These are phyloP conservation scores for Geotrichum europaeum DNA, from an alignment of 1,139 yeast genomes.

Conservation along the genomic window DNA sequence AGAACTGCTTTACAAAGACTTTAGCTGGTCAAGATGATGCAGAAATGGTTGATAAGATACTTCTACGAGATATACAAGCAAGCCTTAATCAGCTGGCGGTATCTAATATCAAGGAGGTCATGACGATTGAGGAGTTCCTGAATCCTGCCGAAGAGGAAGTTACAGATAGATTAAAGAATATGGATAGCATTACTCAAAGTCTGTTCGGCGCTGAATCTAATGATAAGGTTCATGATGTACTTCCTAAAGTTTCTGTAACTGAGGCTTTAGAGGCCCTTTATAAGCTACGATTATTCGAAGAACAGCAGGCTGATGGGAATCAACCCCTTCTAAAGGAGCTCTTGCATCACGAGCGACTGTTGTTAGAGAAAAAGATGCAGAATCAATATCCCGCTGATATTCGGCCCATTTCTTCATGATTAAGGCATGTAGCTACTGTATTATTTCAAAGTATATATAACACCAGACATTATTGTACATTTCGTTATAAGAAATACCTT, in stretches of 20 bases:
- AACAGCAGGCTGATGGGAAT: constrained; percentile 7
- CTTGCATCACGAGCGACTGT: not conserved
- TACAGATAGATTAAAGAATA: constrained; percentile 2
- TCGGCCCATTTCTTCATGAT: too few relatives aligned
- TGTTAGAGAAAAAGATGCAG: not conserved
- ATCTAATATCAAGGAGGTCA: not conserved
- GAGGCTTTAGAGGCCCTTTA: constrained; percentile 7
- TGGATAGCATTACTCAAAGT: constrained; percentile 5
- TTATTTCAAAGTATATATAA: too few relatives aligned
- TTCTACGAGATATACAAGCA: not conserved
- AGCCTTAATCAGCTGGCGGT: not conserved
- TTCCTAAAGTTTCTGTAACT: constrained; percentile 1
- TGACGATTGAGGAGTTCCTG: not conserved
- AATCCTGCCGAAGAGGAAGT: constrained; percentile 8
- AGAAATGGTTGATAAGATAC: not conserved
- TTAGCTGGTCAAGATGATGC: not conserved
- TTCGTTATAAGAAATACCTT: too few relatives aligned
- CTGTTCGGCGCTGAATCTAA: constrained; percentile 4
- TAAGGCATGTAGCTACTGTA: too few relatives aligned
- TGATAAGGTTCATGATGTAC: constrained; percentile 5
- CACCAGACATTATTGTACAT: too few relatives aligned
- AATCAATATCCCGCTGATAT: not conserved
- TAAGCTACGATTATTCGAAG: constrained; percentile 3
- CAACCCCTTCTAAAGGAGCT: not conserved
- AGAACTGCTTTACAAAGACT: not conserved